These are phyloP conservation scores for Intubia oerlemansii DNA, from an alignment of 2,329 filamentous ascomycete species.

Conservation along the genomic window DNA sequence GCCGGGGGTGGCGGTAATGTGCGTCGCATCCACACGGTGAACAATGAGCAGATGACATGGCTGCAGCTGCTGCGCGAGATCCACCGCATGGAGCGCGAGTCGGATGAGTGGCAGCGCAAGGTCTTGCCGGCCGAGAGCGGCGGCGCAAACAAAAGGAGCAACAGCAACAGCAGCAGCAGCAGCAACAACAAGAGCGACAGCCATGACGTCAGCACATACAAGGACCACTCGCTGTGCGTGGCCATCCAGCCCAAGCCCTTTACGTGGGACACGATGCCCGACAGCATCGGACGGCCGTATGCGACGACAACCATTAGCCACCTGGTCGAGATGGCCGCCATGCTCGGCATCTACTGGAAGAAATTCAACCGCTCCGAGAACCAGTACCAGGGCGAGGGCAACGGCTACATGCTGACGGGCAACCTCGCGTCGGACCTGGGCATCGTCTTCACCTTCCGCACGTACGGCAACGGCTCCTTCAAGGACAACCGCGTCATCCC, in stretches of 20 bases:
- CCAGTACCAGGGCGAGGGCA: slow-evolving; percentile 31
- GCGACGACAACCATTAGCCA: slow-evolving; percentile 34
- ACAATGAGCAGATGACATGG: slow-evolving; percentile 35
- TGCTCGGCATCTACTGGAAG: slow-evolving; percentile 35
- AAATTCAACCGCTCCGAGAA: slow-evolving; percentile 30
- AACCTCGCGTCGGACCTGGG: slow-evolving; percentile 25
- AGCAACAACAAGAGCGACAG: slow-evolving; percentile 7
- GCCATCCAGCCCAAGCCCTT: slow-evolving; percentile 22
- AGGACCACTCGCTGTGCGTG: slow-evolving; percentile 20
- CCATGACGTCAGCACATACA: slow-evolving; percentile 3
- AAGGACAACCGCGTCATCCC: slow-evolving; percentile 29
- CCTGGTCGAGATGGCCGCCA: slow-evolving; percentile 29
- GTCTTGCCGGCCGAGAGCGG: no score
- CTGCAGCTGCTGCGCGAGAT: slow-evolving; percentile 25
- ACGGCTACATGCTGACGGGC: slow-evolving; percentile 29
- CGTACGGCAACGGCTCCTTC: slow-evolving; percentile 26
- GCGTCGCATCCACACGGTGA: slow-evolving; percentile 31
- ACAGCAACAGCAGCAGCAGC: slow-evolving; percentile 11
- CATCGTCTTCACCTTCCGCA: slow-evolving; percentile 30
- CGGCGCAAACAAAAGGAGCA: no score
- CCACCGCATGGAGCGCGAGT: slow-evolving; percentile 26
- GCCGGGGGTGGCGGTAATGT: no score
- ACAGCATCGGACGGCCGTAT: slow-evolving; percentile 23
- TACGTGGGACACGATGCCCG: slow-evolving; percentile 31
- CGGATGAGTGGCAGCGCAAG: slow-evolving; percentile 28